Percentiles rank a stretch among this genome's conserved stretches.
phyloP scores from a whole-genome alignment of 2,329 filamentous ascomycete species.

The Meredithiella fracta region DNA sequence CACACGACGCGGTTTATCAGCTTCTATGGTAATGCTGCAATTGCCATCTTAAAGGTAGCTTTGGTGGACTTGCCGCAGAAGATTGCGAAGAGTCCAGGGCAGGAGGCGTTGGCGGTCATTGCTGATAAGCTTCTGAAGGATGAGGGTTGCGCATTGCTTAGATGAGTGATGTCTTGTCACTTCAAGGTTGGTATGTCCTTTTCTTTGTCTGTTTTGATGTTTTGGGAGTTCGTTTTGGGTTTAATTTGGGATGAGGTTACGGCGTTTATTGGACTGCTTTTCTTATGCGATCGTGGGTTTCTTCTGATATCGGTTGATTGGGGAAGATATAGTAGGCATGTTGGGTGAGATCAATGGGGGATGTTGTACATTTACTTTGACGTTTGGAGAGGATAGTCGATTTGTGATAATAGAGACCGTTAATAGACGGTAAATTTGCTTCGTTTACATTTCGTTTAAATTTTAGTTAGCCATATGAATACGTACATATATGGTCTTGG shows the following conservation, averaged over 20 bases:
- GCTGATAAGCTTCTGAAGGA: slow-evolving; percentile 36
- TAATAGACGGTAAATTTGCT: too few species aligned
- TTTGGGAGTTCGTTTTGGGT: slow-evolving; percentile 10
- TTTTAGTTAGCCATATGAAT: too few species aligned
- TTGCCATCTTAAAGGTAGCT: slow-evolving; percentile 53
- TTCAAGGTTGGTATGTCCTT: not conserved
- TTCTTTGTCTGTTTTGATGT: slow-evolving; percentile 4
- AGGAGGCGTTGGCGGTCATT: slow-evolving; percentile 35
- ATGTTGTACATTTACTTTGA: too few species aligned
- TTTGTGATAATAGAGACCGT: too few species aligned
- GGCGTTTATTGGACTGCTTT: not conserved
- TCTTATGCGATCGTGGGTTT: not conserved
- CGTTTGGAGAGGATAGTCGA: too few species aligned
- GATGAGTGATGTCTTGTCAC: slow-evolving; percentile 7
- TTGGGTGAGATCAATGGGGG: not conserved
- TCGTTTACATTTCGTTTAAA: too few species aligned
- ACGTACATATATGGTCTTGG: too few species aligned
- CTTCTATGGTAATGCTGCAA: slow-evolving; percentile 63
- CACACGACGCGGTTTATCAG: slow-evolving; percentile 59
- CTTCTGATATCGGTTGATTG: not conserved
- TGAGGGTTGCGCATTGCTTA: slow-evolving; percentile 31
- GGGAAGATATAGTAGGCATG: not conserved
- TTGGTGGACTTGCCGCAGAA: slow-evolving; percentile 56
- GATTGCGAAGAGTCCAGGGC: slow-evolving; percentile 32
- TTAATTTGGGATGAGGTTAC: slow-evolving; percentile 2